Percentiles rank a stretch among this genome's conserved stretches.
phyloP scores from a whole-genome alignment of 2,329 filamentous ascomycete species.

The Pseudodiploospora longispora region DNA sequence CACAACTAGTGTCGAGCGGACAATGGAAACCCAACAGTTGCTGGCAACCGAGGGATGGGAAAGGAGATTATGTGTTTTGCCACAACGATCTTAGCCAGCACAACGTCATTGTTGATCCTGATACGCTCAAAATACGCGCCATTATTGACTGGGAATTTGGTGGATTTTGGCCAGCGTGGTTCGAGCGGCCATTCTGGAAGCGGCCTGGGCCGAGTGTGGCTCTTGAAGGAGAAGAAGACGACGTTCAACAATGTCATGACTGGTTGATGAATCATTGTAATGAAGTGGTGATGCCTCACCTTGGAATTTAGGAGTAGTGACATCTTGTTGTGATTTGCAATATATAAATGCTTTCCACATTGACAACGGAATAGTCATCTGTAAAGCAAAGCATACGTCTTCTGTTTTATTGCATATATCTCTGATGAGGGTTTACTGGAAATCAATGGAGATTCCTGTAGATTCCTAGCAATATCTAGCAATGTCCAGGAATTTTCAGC shows the following conservation, averaged over 20 bases:
- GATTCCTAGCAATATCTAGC: no score
- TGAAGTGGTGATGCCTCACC: constrained; percentile 4
- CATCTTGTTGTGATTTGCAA: no score
- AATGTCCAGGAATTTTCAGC: no score
- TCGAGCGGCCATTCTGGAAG: constrained; percentile 18
- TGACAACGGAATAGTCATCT: no score
- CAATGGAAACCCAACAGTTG: constrained; percentile 3
- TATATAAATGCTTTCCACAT: no score
- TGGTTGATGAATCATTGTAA: constrained; percentile 4
- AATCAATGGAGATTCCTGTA: no score
- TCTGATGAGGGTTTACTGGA: no score
- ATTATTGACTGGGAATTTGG: constrained; percentile 31
- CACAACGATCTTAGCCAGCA: constrained; percentile 9
- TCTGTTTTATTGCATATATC: no score
- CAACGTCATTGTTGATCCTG: constrained; percentile 11
- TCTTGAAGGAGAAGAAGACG: constrained; percentile 17
- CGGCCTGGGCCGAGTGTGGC: constrained; percentile 16
- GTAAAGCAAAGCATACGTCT: no score
- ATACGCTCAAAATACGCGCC: constrained; percentile 21
- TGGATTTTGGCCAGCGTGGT: constrained; percentile 23
- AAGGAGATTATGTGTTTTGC: constrained; percentile 12
- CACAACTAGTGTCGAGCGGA: constrained; percentile 4
- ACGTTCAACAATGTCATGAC: constrained; percentile 8
- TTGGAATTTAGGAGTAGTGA: no score
- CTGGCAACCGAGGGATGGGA: constrained; percentile 2